Conservation (phyloP, 106 monocot species). For the Amphibolis antarctica region DNA sequence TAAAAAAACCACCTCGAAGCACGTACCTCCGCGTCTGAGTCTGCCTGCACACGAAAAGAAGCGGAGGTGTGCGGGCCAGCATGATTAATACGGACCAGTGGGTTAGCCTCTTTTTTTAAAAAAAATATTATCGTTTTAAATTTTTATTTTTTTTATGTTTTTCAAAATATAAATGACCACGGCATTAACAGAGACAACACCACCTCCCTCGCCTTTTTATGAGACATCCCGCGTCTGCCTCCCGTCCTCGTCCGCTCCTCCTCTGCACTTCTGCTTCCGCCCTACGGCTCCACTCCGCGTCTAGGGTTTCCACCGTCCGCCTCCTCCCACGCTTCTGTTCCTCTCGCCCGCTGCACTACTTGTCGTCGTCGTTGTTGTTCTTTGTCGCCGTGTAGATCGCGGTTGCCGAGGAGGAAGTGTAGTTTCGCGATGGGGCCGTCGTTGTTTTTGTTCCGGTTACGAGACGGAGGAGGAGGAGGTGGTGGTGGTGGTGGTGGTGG, state of each 20-base stretch:
- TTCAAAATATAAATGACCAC: no score
- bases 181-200: not conserved
- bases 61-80: no score
- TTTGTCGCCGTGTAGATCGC: not conserved
- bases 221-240: not conserved
- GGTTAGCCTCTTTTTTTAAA: no score
- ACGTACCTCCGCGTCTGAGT: no score
- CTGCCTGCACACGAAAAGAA: no score
- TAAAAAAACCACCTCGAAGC: no score
- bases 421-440: not conserved
- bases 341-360: not conserved
- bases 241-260: not conserved
- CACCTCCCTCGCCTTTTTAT: not conserved
- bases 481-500: no score
- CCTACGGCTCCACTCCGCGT: not conserved
- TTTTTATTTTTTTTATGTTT: no score
- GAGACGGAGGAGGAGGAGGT: no score
- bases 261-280: not conserved
- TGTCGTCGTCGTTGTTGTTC: no score
- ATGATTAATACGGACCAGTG: no score
- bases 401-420: not conserved
- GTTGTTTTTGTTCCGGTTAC: not conserved
- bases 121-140: no score
- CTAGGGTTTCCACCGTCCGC: not conserved
- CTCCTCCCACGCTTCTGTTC: not conserved